phyloP scores from a whole-genome alignment of 768 basidiomycete species.

The Sutorius australiensis region DNA sequence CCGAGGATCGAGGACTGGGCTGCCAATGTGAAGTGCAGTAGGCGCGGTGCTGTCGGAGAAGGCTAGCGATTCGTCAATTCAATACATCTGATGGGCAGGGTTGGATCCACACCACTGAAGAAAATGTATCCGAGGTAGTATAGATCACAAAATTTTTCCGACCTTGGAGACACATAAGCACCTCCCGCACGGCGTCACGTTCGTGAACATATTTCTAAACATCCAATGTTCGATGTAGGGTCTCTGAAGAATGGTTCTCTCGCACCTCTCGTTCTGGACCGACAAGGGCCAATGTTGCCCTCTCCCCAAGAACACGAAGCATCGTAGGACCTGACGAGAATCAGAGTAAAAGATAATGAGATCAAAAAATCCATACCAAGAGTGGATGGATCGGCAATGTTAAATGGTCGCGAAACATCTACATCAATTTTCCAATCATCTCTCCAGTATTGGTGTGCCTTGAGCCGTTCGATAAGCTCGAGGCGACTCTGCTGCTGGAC shows the following conservation, averaged over 20 bases:
- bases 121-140: conserved; percentile 29
- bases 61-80: conserved; percentile 34
- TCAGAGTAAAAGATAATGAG: not conserved
- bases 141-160: conserved; percentile 55
- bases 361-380: conserved; percentile 44
- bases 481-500: conserved; percentile 30
- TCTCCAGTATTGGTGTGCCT: conserved; percentile 70
- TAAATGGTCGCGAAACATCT: conserved; percentile 43
- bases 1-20: conserved; percentile 64
- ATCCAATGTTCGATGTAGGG: not conserved
- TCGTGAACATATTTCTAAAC: conserved; percentile 67
- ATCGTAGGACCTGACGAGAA: conserved; percentile 42
- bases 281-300: conserved; percentile 36
- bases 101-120: conserved; percentile 31
- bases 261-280: conserved; percentile 43
- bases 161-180: conserved; percentile 74
- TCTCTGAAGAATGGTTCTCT: not conserved
- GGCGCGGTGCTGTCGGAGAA: conserved; percentile 48
- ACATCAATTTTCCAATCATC: conserved; percentile 56
- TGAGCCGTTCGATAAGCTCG: conserved; percentile 59
- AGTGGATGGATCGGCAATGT: conserved; percentile 69
- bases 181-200: conserved; percentile 71
- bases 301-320: conserved; percentile 37
- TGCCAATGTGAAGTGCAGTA: conserved; percentile 63
- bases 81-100: not conserved